Percentiles rank a stretch among this genome's conserved stretches.
These are phyloP conservation scores for Monosporascus ibericus DNA, from an alignment of 2,329 filamentous ascomycete species.

Conservation along the genomic window DNA sequence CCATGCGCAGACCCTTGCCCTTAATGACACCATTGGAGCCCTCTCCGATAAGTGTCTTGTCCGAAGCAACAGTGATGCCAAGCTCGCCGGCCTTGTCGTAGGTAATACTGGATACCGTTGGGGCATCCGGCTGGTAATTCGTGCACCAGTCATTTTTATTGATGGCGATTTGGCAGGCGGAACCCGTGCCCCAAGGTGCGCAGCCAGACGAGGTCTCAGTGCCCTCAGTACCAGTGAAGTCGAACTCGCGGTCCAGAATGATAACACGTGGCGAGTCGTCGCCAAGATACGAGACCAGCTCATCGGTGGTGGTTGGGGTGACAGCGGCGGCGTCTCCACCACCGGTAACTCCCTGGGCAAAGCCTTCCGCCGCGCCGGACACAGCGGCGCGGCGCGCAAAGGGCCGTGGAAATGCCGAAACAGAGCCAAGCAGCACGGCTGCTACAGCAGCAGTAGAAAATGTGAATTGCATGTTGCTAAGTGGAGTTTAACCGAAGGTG, in stretches of 20 bases:
- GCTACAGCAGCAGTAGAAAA: too few species aligned
- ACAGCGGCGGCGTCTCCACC: constrained; percentile 48
- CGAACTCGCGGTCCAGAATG: constrained; percentile 48
- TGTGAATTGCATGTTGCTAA: too few species aligned
- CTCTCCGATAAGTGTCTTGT: constrained; percentile 51
- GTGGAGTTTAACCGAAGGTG: too few species aligned
- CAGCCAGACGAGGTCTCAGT: constrained; percentile 47
- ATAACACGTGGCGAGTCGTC: constrained; percentile 49
- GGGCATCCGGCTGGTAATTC: constrained; percentile 50
- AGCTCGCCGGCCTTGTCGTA: constrained; percentile 45
- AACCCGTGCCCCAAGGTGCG: constrained; percentile 48
- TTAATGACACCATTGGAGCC: constrained; percentile 47
- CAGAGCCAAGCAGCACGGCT: too few species aligned
- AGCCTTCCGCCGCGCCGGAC: constrained; percentile 31
- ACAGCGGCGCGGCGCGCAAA: constrained; percentile 17
- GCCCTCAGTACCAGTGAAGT: constrained; percentile 50
- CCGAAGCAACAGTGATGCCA: constrained; percentile 45
- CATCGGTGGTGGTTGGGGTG: constrained; percentile 43
- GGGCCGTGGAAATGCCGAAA: too few species aligned
- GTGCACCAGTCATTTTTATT: constrained; percentile 53
- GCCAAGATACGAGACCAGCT: constrained; percentile 53
- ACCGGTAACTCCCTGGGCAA: constrained; percentile 48
- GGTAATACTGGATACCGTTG: constrained; percentile 33
- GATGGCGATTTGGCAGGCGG: constrained; percentile 51
- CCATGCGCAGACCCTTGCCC: constrained; percentile 49